Percentiles rank a stretch among this genome's conserved stretches.
Evolutionary conservation across 345 rosid genomes (phyloP).

Genomic region (Jatropha curcas): DNA sequence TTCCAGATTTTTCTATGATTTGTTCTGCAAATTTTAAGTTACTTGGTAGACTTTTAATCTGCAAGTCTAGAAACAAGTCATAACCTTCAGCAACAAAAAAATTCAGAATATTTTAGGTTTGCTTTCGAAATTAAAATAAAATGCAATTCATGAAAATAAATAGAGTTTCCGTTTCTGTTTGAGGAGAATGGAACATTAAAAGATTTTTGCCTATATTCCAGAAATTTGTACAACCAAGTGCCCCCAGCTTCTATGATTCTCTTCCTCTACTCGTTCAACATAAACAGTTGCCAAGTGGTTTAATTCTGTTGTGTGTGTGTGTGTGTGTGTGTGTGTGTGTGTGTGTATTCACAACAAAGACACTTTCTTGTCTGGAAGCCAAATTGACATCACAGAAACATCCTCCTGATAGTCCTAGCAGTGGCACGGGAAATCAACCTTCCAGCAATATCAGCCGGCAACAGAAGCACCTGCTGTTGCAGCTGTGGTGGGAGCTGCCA

Average conservation of each 20-base stretch:
- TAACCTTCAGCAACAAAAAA: neutral
- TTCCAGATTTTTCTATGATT: neutral
- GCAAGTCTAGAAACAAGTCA: neutral
- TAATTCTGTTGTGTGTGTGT: no score
- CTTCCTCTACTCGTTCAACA: neutral
- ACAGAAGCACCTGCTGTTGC: constrained; percentile 67
- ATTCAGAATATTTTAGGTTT: neutral
- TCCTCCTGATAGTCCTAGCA: constrained; percentile 72
- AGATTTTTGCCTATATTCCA: neutral
- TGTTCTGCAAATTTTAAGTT: neutral
- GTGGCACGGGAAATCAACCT: constrained; percentile 73
- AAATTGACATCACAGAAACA: constrained; percentile 48
- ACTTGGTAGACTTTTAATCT: neutral
- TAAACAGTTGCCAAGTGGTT: neutral
- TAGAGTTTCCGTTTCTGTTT: no score
- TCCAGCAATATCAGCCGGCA: constrained; percentile 74
- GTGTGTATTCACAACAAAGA: no score
- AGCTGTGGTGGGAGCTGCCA: constrained; percentile 76
- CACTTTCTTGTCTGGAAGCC: no score
- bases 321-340: no score
- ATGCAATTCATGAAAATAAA: no score
- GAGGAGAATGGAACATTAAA: neutral
- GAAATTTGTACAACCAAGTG: neutral
- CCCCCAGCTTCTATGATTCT: no score
- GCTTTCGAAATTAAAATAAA: no score